These are phyloP conservation scores for Beauveria caledonica DNA, from an alignment of 2,329 filamentous ascomycete genomes.

Conservation along the genomic window DNA sequence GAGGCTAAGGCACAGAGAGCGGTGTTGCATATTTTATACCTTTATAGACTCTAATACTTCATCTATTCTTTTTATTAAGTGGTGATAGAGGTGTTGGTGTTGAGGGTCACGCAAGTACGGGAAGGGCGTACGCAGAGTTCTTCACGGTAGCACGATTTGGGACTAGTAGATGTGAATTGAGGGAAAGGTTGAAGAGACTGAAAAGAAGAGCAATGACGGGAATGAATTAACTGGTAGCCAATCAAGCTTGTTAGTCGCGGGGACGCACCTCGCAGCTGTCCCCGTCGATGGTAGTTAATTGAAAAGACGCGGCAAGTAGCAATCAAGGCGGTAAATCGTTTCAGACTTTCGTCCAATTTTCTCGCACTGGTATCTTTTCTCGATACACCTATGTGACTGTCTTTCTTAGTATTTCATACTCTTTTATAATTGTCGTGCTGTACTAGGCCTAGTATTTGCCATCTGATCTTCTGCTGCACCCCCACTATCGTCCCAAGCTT, in stretches of 20 bases:
- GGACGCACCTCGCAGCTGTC: background rate
- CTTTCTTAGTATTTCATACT: too few relatives aligned
- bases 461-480: background rate
- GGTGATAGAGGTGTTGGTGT: conserved; percentile 11
- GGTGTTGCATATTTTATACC: background rate
- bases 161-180: background rate
- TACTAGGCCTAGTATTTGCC: background rate
- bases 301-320: too few relatives aligned
- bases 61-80: background rate
- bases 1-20: background rate
- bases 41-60: background rate
- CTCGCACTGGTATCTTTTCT: too few relatives aligned
- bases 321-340: too few relatives aligned
- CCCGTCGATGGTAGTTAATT: too few relatives aligned
- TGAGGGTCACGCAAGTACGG: background rate
- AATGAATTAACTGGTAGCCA: background rate
- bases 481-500: too few relatives aligned
- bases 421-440: too few relatives aligned
- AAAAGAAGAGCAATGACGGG: background rate
- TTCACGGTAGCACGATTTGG: conserved; percentile 19
- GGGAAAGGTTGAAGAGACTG: too few relatives aligned
- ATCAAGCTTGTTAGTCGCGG: background rate
- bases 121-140: conserved; percentile 17
- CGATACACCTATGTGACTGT: too few relatives aligned
- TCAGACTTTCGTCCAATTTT: too few relatives aligned